Conservation (phyloP, 108 stramenopile genomes). For the Fragilariopsis cylindrus region DNA sequence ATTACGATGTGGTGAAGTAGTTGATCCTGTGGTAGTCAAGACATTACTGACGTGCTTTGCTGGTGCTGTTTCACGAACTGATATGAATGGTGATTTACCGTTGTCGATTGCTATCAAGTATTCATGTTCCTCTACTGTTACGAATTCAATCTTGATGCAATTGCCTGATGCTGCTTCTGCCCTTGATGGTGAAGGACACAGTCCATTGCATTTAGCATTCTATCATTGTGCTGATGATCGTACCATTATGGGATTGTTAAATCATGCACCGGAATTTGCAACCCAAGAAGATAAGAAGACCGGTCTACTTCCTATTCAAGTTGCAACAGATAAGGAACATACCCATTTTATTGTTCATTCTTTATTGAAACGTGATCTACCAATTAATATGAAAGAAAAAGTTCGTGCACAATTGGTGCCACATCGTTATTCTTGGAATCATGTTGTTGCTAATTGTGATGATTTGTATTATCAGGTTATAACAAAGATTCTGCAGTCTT, state of each 20-base stretch:
- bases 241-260: slow-evolving; percentile 78
- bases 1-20: slow-evolving; percentile 82
- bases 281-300: slow-evolving; percentile 69
- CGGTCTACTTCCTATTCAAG: slow-evolving; percentile 81
- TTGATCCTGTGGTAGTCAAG: slow-evolving; percentile 87
- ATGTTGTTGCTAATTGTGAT: slow-evolving; percentile 75
- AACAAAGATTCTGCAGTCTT: slow-evolving; percentile 81
- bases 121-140: slow-evolving; percentile 71
- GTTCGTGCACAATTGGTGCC: slow-evolving; percentile 80
- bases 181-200: slow-evolving; percentile 82
- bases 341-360: slow-evolving; percentile 88
- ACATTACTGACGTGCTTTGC: slow-evolving; percentile 83
- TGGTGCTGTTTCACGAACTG: slow-evolving; percentile 72
- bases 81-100: slow-evolving; percentile 84
- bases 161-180: slow-evolving; percentile 76
- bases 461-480: slow-evolving; percentile 89
- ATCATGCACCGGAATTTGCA: slow-evolving; percentile 83
- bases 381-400: slow-evolving; percentile 86
- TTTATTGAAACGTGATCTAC: slow-evolving; percentile 83
- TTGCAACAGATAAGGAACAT: slow-evolving; percentile 83
- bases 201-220: slow-evolving; percentile 76
- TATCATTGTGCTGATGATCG: slow-evolving; percentile 78
- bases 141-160: slow-evolving; percentile 71
- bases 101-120: slow-evolving; percentile 80
- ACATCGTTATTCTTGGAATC: slow-evolving; percentile 90